phyloP scores from a whole-genome alignment of 2,329 filamentous ascomycete genomes.

The Sporothrix protearum region DNA sequence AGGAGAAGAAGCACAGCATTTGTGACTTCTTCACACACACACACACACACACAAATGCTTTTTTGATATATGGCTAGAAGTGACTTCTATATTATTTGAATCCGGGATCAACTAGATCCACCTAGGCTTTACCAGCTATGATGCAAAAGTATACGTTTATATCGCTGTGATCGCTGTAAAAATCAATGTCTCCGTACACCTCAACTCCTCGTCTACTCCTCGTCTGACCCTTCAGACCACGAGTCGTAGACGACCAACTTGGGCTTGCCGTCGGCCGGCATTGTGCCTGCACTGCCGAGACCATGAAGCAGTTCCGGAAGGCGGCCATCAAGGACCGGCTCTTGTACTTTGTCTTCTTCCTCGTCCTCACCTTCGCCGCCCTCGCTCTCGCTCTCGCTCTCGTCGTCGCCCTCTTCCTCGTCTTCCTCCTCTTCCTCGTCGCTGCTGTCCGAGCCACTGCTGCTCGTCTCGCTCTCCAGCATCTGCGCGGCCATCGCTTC shows the following conservation, averaged over 20 bases:
- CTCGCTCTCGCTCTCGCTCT: neutral
- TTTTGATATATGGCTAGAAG: neutral
- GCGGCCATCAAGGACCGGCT: neutral
- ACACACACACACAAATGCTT: neutral
- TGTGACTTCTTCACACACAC: constrained; percentile 11
- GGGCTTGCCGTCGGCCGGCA: neutral
- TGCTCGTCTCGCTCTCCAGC: constrained; percentile 28
- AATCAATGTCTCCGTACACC: neutral
- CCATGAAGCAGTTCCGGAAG: neutral
- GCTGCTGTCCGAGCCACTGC: constrained; percentile 21
- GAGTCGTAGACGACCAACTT: constrained; percentile 30
- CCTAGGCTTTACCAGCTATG: neutral
- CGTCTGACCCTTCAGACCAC: constrained; percentile 29
- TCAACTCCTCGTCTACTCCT: constrained; percentile 10
- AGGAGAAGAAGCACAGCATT: neutral
- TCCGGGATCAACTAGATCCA: neutral
- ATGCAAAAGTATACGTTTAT: neutral
- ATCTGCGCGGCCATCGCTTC: neutral
- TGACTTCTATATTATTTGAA: neutral
- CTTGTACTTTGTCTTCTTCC: constrained; percentile 5
- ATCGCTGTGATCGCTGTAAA: neutral
- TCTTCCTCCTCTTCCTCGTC: constrained; percentile 8
- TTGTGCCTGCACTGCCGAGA: neutral
- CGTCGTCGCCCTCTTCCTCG: neutral
- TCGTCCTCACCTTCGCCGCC: neutral